A percentile compares a stretch with the other conserved stretches of the same genome.
These are phyloP conservation scores for Calycina marina DNA, from an alignment of 2,329 filamentous ascomycete genomes.

Conservation along the genomic window DNA sequence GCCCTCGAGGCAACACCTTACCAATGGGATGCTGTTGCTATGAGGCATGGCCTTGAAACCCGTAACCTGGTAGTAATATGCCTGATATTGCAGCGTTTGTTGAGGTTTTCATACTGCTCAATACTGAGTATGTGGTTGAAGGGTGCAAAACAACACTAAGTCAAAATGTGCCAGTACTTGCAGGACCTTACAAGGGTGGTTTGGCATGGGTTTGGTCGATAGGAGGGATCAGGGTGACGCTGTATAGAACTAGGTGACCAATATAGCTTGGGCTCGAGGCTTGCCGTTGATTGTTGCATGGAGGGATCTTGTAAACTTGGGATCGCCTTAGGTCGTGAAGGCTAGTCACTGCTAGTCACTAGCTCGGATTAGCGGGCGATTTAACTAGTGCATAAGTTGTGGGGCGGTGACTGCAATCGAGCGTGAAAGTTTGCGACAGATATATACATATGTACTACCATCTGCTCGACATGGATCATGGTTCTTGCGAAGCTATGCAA, in stretches of 20 bases:
- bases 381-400: no score
- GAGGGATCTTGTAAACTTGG: conserved; percentile 8
- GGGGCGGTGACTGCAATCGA: no score
- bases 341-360: no score
- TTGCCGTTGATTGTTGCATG: conserved; percentile 12
- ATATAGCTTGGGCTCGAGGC: conserved; percentile 8
- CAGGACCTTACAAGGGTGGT: conserved; percentile 13
- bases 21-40: conserved; percentile 15
- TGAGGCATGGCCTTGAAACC: conserved; percentile 16
- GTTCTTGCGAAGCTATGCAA: no score
- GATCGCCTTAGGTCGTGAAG: no score
- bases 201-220: conserved; percentile 15
- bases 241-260: conserved; percentile 14
- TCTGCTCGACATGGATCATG: no score
- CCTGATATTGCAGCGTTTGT: no score
- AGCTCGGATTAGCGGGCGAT: no score
- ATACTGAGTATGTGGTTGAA: conserved; percentile 5
- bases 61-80: no score
- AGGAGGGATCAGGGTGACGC: conserved; percentile 15
- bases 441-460: no score
- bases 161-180: conserved; percentile 16
- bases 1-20: conserved; percentile 9
- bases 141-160: conserved; percentile 12
- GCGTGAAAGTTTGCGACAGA: no score
- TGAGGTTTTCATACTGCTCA: conserved; percentile 3